Base-by-base conservation (phyloP, 2,329 filamentous ascomycete genomes). In the Hypocrella siamensis region DNA sequence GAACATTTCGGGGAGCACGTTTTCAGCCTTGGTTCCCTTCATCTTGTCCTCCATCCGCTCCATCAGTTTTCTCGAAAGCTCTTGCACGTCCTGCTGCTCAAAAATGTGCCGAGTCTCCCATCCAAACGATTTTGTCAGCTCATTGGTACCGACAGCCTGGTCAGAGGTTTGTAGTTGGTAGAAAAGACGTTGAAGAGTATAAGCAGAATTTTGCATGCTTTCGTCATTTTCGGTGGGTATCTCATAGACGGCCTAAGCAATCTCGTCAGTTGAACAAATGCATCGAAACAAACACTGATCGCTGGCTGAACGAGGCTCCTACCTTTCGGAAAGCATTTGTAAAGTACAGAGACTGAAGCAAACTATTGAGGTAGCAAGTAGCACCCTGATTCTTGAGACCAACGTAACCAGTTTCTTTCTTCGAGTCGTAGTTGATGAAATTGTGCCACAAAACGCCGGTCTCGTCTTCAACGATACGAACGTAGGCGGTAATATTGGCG, bases 41-140 rank as follows among this genome's bases (percentile, higher is more conserved):
- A 98, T 98, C 52, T 82, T 88, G 48, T 90, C 81, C 51, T 98
- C 92, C 58, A 98, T 78, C 37, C 83, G 78, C 56, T 98, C 90
- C 81, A 98, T 98, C 39, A 98, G 66, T 53, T 96, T 93, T 35
- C 92, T 74, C 21, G 86, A 96, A 21, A 98, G 64, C 53, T 98
- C 90, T 53, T 98, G 90, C 7, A 98, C 90, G 56, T 98, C 90
- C 55, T 98, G 90, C 52, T 98, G 90, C 57, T 96, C 88, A 45
- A 98, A 98, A 32, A 96, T 93, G 49, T 98, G 88, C 41, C 85
- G 75, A 3, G 88, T 93, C 47, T 98, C 88, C 90, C 90, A 98
- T 17, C 90, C 90, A 52, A 98, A 98, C 0, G 90, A 96, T 42
- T 84, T 82, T 6, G 90, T 98, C 25, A 98, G 70, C 49, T 98